Base-by-base conservation (phyloP, 1,284 basidiomycete species). In the Lignosus rhinocerotis region DNA sequence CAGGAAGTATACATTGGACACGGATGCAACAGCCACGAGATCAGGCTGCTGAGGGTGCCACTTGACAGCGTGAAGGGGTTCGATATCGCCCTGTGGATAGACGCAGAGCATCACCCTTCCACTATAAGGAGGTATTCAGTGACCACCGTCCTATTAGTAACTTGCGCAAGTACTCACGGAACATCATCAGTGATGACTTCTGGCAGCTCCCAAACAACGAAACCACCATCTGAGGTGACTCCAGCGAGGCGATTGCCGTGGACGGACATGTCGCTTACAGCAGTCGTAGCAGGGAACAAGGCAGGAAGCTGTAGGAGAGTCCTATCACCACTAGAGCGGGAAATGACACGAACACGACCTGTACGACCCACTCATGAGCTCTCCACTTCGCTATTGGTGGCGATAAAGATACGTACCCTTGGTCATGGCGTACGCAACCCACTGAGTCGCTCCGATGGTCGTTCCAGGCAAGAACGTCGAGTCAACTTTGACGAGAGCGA, bases 371-470 rank as follows among this genome's bases (percentile, higher is more conserved):
- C 4, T 25, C 25, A 16, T 41, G 17, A 49, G 16, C 16, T 19
- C 11, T 30, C 34, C 30, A 14, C 31, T 1, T 1, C 12, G 30
- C 19, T 50, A 16, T 45, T 31, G 19, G 34, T 25, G 25, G 25
- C 25, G 25, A 48, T 16, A 57, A 34, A 36, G 36, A 19, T 9
- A 65, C 70, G 3, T 57, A 84, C 88, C 90, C 75, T 87, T 86
- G n/a, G 88, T 92, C 92, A 93, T 93, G 19, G 89, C 90, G 68
- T 93, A 93, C 12, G 91, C 90, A 59, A 93, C 91, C 88, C 90
- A 93, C 67, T 90, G 87, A 6, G 90, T 92, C 10, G 90, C 90
- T 10, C 90, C 91, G 56, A 93, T 93, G 32, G 91, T 93, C 11
- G 88, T 87, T 9, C 91, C 91, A 52, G 88, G 88, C 52, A 91